A percentile compares a stretch with the other conserved stretches of the same genome.
These are phyloP conservation scores for Austropuccinia psidii DNA, from an alignment of 1,284 basidiomycete species.

Conservation along the genomic window DNA sequence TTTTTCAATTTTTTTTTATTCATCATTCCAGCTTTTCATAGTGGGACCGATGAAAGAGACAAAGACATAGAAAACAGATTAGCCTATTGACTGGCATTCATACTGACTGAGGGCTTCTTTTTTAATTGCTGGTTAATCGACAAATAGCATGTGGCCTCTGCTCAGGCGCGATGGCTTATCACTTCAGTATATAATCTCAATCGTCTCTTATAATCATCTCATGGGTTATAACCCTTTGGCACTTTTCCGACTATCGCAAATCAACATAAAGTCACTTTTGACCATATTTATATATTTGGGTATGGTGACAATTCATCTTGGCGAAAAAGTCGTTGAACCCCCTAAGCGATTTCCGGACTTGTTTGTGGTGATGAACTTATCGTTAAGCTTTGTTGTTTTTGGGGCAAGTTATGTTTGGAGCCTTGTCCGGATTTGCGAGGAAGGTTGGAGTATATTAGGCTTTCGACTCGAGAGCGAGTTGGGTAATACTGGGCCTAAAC, in stretches of 20 bases:
- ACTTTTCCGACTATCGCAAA: conserved; percentile 51
- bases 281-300: conserved; percentile 60
- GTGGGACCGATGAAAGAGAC: neutral
- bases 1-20: neutral
- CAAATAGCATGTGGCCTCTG: conserved; percentile 78
- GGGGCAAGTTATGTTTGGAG: conserved; percentile 53
- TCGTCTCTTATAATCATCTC: conserved; percentile 69
- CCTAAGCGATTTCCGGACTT: conserved; percentile 74
- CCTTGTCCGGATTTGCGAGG: conserved; percentile 44
- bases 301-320: conserved; percentile 57
- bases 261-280: conserved; percentile 51
- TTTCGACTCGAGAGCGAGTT: neutral
- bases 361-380: conserved; percentile 73
- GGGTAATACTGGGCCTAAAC: too few relatives aligned
- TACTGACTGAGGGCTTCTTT: neutral
- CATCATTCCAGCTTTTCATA: neutral
- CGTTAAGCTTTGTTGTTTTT: conserved; percentile 72
- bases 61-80: neutral
- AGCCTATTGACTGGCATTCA: neutral
- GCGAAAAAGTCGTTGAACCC: conserved; percentile 59
- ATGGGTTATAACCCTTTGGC: conserved; percentile 57
- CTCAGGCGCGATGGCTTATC: conserved; percentile 70
- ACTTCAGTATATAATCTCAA: conserved; percentile 61
- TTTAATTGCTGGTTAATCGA: neutral
- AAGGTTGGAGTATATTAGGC: conserved; percentile 40